Evolutionary conservation across 148 eudicot species (phyloP).

Genomic region (Heliosperma pusillum): DNA sequence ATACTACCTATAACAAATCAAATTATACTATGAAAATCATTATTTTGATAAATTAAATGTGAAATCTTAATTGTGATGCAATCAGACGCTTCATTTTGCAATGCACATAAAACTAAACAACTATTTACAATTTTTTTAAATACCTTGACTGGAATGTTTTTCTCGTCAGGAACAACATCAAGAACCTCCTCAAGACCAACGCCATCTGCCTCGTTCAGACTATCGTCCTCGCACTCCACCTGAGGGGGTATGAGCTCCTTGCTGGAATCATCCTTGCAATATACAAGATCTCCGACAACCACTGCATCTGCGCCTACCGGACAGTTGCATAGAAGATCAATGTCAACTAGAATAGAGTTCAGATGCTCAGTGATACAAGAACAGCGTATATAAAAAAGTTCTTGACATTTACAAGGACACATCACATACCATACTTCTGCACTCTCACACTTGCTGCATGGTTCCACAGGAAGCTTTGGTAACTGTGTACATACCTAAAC

Average conservation of each 20-base stretch:
- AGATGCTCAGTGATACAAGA: background rate
- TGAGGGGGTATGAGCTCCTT: constrained; percentile 28
- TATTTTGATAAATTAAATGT: background rate
- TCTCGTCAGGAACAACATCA: constrained; percentile 50
- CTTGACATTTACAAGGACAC: background rate
- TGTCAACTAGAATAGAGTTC: background rate
- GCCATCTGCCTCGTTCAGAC: constrained; percentile 34
- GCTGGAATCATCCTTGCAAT: constrained; percentile 51
- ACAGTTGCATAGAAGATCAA: constrained; percentile 12
- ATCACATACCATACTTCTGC: constrained; percentile 69
- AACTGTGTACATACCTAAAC: constrained; percentile 92
- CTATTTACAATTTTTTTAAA: too few species aligned
- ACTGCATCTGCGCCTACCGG: constrained; percentile 64
- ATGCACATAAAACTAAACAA: background rate
- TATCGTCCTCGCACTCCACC: constrained; percentile 43
- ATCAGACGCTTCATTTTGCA: background rate
- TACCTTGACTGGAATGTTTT: constrained; percentile 65
- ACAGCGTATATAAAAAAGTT: background rate
- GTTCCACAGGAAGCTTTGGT: constrained; percentile 97
- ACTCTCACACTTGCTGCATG: constrained; percentile 85
- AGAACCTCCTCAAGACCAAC: constrained; percentile 49
- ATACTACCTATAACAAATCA: too few species aligned
- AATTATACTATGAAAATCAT: too few species aligned
- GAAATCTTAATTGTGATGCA: background rate
- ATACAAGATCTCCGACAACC: constrained; percentile 88